Evolutionary conservation across 164 flowering plant species (phyloP), one percentile per base, ranked within the genome.

Genomic region (Berberis thunbergii): DNA sequence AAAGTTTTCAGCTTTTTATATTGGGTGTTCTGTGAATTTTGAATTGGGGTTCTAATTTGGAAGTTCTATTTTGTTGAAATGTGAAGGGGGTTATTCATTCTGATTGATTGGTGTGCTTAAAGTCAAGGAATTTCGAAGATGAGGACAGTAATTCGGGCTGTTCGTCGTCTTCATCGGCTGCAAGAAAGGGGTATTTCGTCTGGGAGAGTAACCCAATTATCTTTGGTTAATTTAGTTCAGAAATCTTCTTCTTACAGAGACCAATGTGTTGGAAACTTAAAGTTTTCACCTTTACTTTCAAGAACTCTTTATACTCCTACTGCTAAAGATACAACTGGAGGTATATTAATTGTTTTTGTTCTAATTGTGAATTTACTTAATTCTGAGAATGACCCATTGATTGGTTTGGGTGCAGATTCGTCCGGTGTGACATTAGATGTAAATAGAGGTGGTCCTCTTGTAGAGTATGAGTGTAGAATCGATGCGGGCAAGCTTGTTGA

Each of bases 381-480:
- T 52, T 7, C n/a, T 9, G 54, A 46, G 49, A 46, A 46, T 46
- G 49, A 46, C 8, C 8, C 6, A 8, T 46, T 46, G 49, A 4
- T 46, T 46, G 49, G 4, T 46, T 46, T 46, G 4, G 6, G 4
- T 46, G 3, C 11, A 41, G 59, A 4, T 13, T 56, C 43, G 1
- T 2, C 43, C 39, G 59, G 13, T 57, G 64, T 61, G 44, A 11
- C 50, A 10, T 39, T 75, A 80, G 89, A 82, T 45, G 60, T 60
- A 43, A 79, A 49, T 44, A 65, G 73, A 57, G 83, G 74, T 41
- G 97, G 98, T 46, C 98, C 98, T 10, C 83, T 88, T n/a, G 82
- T 84, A 38, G 98, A 94, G 80, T 94, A 91, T 76, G 89, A 87
- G 66, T 74, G 91, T 42, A 80, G 98, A 78, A 85, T 94, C 66